phyloP scores from a whole-genome alignment of 2,329 filamentous ascomycete genomes.

The Fusarium poae region DNA sequence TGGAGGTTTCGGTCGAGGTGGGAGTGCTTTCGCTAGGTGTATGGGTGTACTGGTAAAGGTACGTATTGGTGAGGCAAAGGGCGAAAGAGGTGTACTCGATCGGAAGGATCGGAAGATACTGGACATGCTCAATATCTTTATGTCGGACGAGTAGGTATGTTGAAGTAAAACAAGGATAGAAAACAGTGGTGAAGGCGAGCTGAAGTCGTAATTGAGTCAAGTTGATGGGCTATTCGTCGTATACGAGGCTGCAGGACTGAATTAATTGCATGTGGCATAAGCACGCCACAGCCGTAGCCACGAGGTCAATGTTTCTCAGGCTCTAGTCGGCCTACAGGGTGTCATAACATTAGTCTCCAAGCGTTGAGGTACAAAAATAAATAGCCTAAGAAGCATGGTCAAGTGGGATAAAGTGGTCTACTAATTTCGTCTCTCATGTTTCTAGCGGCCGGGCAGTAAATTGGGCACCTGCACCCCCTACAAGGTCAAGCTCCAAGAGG shows the following conservation, averaged over 20 bases:
- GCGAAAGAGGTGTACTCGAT: conserved; percentile 1
- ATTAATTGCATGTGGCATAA: conserved; percentile 25
- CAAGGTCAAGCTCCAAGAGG: conserved; percentile 1
- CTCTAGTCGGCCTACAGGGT: no score
- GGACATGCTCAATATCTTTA: conserved; percentile 19
- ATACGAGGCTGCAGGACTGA: conserved; percentile 17
- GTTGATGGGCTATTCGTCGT: conserved; percentile 10
- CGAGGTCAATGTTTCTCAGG: neutral
- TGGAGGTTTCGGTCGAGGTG: conserved; percentile 79
- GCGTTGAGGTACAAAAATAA: no score
- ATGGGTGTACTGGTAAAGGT: conserved; percentile 53
- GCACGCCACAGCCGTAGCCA: conserved; percentile 33
- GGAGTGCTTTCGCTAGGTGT: conserved; percentile 68
- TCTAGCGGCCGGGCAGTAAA: conserved; percentile 5
- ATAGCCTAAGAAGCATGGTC: no score
- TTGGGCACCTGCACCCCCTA: conserved; percentile 19
- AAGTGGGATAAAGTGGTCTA: no score
- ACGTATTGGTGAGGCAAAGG: conserved; percentile 22
- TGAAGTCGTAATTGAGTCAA: conserved; percentile 18
- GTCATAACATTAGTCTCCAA: neutral
- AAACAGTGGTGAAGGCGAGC: neutral
- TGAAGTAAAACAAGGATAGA: neutral
- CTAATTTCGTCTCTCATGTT: no score
- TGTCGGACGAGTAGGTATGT: neutral
- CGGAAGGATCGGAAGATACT: conserved; percentile 24